Base-by-base conservation (phyloP, 768 basidiomycete species). In the Leccinum imitatum region DNA sequence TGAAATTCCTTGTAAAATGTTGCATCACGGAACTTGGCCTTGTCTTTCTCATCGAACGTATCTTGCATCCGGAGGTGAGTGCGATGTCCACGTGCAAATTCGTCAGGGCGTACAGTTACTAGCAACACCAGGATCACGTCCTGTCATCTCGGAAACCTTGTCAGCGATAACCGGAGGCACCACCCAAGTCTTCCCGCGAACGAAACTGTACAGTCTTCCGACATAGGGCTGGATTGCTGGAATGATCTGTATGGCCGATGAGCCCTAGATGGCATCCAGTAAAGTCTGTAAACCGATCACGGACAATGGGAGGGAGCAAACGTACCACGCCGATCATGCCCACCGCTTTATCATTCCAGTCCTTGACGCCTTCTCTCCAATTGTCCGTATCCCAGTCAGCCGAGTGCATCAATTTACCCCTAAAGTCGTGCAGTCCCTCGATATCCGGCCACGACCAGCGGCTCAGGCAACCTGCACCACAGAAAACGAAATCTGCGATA, bases 381-480 rank as follows among this genome's bases (percentile, higher is more conserved):
- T 77, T 69, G 11, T 69, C 77, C 31, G 72, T 75, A 25, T 83
- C 79, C 84, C 87, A 88, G 2, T 80, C 68, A 0, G 87, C 88
- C n/a, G 83, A 84, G 63, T 91, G 89, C 1, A 86, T 71, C 14
- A 87, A 69, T 53, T 73, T 77, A 4, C 88, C 89, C 60, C 79
- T 73, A 71, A 85, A 90, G 8, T 70, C 74, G 15, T 82, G 71
- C 30, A 88, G 68, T 4, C 86, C 87, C 9, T 75, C 69, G 48
- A 89, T 87, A 48, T 85, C 80, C 3, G 88, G 89, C 88, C 86
- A 89, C 27, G 79, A 75, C 86, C 86, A 88, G 7, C 83, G 71
- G 53, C 82, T 84, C 50, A 87, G 68, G 11, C 63, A 63, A 4
- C 86, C 86, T 19, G 81, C 69, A n/a, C 79, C 81, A 14, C 80